A percentile compares a stretch with the other conserved stretches of the same genome.
Evolutionary conservation across 2,329 filamentous ascomycete species (phyloP).

Genomic region (Colletotrichum sp.): DNA sequence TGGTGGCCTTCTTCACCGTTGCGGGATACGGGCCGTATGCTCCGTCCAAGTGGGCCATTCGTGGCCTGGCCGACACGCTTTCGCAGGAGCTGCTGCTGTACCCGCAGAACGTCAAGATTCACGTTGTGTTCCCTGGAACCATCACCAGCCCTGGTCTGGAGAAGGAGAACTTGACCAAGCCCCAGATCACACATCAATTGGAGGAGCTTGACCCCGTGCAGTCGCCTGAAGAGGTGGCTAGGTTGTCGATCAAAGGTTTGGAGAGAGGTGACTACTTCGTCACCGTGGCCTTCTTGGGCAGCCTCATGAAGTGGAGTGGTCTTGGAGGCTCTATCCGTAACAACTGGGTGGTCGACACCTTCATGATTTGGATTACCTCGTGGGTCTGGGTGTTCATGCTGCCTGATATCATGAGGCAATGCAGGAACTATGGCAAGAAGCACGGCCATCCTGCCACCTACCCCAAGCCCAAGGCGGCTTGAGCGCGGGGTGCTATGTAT

Average conservation of each 20-base stretch:
- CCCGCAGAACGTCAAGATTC: conserved; percentile 80
- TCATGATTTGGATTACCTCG: conserved; percentile 54
- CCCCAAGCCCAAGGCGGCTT: conserved; percentile 29
- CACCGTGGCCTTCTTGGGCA: conserved; percentile 75
- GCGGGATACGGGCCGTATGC: conserved; percentile 85
- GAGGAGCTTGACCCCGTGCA: conserved; percentile 85
- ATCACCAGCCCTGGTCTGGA: conserved; percentile 80
- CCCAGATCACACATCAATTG: conserved; percentile 76
- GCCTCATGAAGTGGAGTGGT: conserved; percentile 69
- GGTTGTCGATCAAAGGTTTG: conserved; percentile 71
- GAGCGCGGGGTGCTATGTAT: not conserved
- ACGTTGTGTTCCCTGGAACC: conserved; percentile 83
- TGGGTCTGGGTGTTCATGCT: conserved; percentile 65
- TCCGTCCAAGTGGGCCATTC: conserved; percentile 84
- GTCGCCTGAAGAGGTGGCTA: conserved; percentile 79
- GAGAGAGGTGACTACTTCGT: conserved; percentile 83
- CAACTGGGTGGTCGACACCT: conserved; percentile 63
- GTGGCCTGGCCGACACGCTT: conserved; percentile 82
- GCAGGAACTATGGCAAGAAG: conserved; percentile 59
- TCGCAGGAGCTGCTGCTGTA: conserved; percentile 87
- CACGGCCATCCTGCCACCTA: conserved; percentile 63
- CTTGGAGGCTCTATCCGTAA: conserved; percentile 63
- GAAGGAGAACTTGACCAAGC: conserved; percentile 80
- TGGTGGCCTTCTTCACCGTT: conserved; percentile 76
- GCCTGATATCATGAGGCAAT: conserved; percentile 61